Evolutionary conservation across 2,329 filamentous ascomycete species (phyloP), one percentile per base, ranked within the genome.

Genomic region (Colletotrichum camelliae): DNA sequence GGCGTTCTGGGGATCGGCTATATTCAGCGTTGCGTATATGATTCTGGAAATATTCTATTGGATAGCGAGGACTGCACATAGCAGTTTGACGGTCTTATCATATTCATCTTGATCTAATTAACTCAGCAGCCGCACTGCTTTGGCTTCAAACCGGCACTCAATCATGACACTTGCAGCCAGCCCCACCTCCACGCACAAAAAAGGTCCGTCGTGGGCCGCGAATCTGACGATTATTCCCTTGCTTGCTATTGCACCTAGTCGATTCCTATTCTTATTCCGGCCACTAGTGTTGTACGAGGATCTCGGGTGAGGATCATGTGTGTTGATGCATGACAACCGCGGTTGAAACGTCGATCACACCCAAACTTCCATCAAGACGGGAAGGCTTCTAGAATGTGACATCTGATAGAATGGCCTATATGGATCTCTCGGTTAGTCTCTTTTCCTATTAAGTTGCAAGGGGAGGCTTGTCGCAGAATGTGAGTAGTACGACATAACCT

Each of bases 191-290:
- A 52, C n/a, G 43, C n/a, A 24, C 43, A 52, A 21, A 52, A 0
- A 0, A 52, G 0, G 0, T 21, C n/a, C 43, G 0, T 21, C 43
- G 7, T 52, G 43, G n/a, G 43, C n/a, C 43, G n/a, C 43, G n/a
- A 0, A 1, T 52, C 5, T 21, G 7, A 52, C n/a, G 0, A 21
- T 21, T 4, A 0, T 12, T 52, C 0, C 21, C 43, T 21, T 52
- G 4, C n/a, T 1, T 52, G n/a, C 24, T 52, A 21, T 52, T n/a
- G 43, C 0, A 52, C 43, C 43, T 21, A 13, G 43, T 52, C 0
- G 5, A 52, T 0, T 52, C 43, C 10, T 10, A 0, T 52, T 13
- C 2, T 52, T 52, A 21, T 52, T 24, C 0, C 10, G n/a, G 0
- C 3, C 43, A 52, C 10, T 24, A 52, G 43, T 0, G n/a, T 4